Base-by-base conservation (phyloP, 1,284 basidiomycete genomes). In the Inonotus hispidus region DNA sequence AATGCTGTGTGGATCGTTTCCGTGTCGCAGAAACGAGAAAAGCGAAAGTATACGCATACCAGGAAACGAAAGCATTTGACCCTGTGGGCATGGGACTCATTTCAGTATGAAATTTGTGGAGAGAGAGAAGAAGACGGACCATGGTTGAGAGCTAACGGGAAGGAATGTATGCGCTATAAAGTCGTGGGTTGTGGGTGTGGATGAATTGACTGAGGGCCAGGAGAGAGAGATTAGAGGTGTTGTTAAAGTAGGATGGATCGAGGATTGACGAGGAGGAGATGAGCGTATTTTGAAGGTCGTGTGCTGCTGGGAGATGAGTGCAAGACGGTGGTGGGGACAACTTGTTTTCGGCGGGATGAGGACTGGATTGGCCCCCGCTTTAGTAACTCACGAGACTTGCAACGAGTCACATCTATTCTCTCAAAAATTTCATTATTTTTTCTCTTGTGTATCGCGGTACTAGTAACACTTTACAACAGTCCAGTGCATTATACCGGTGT, bases 61-160 rank as follows among this genome's bases (percentile, higher is more conserved):
- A 67, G 88, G 87, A 60, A 77, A 75, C 64, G 87, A 89, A 59
- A 90, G 80, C 39, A 84, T 88, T 83, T 89, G 87, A 72, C 88
- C 87, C 87, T 89, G 67, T 21, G 37, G 32, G 50, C 46, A 43
- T 35, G 65, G 53, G 10, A n/a, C 3, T 41, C 35, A 45, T 35
- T 23, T 23, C 21, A 27, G 41, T 3, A 35, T 21, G 13, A 16
- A 39, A 2, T 14, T 6, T 14, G 39, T 19, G 39, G 53, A 29
- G 29, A 13, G 29, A 23, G 29, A 29, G 16, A 19, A 38, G 35
- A 46, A 52, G 47, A 60, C 62, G 10, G 32, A 63, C 62, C 62
- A 63, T 63, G 58, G 45, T 58, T 25, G 25, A 50, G 35, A 43
- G 41, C n/a, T 21, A 43, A 14, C n/a, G 57, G 53, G 43, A 41